A percentile compares a stretch with the other conserved stretches of the same genome.
Conservation (phyloP, 2,329 filamentous ascomycete genomes). For the Colletotrichum magnum region DNA sequence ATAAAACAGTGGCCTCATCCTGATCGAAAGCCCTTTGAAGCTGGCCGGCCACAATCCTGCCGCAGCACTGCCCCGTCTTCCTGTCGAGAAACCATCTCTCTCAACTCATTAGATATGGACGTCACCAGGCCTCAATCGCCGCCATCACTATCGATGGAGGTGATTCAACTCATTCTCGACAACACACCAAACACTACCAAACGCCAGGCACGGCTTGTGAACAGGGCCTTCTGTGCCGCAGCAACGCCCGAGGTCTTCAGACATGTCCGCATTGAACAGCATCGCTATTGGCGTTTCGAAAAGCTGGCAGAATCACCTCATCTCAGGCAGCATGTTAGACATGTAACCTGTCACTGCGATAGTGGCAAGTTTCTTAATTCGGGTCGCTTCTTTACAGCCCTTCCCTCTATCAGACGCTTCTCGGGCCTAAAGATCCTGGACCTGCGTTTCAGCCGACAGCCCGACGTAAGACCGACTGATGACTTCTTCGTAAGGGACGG, state of each 20-base stretch:
- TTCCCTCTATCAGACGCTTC: neutral
- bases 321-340: conserved; percentile 6
- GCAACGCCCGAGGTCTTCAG: neutral
- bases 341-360: neutral
- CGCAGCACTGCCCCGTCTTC: neutral
- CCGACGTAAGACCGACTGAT: neutral
- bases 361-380: too few species aligned
- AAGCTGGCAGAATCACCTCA: neutral
- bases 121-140: neutral
- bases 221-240: neutral
- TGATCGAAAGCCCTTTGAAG: neutral
- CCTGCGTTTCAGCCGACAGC: neutral
- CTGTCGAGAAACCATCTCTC: neutral
- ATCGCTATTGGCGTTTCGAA: neutral
- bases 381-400: neutral
- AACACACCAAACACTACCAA: neutral
- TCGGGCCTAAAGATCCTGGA: neutral
- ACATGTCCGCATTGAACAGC: neutral
- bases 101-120: neutral
- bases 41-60: neutral
- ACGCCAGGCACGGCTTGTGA: neutral
- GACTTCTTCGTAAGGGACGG: too few species aligned
- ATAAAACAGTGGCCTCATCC: neutral
- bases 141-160: neutral
- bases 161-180: neutral